A percentile compares a stretch with the other conserved stretches of the same genome.
These are phyloP conservation scores for Aspergillus carlsbadensis DNA, from an alignment of 495 filamentous ascomycete genomes.

Conservation along the genomic window DNA sequence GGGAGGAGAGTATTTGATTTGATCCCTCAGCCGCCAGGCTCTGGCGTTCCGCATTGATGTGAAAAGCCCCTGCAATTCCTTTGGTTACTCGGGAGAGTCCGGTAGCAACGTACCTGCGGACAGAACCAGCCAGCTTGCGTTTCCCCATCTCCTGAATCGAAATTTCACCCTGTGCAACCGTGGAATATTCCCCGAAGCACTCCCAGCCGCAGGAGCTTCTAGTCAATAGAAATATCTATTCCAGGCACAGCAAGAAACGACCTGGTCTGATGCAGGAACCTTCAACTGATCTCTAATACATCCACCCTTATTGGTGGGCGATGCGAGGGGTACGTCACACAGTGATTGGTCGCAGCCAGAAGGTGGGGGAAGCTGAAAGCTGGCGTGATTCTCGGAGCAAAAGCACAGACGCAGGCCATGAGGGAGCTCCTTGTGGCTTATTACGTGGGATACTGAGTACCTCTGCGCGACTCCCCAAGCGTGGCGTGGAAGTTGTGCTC, in stretches of 20 bases:
- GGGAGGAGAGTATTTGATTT: background rate
- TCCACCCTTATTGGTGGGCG: constrained; percentile 19
- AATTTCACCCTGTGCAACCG: background rate
- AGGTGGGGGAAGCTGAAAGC: constrained; percentile 13
- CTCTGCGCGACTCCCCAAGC: background rate
- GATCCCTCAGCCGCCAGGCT: background rate
- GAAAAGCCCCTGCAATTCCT: constrained; percentile 18
- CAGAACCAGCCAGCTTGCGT: constrained; percentile 15
- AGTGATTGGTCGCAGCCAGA: constrained; percentile 14
- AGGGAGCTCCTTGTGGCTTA: constrained; percentile 2
- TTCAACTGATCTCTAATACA: constrained; percentile 16
- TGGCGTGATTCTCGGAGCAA: constrained; percentile 5
- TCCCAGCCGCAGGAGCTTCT: background rate
- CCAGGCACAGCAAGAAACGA: constrained; percentile 6
- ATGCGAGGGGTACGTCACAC: constrained; percentile 9
- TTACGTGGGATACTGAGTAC: constrained; percentile 4
- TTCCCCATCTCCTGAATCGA: constrained; percentile 9
- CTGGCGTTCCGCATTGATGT: constrained; percentile 14
- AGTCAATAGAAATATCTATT: constrained; percentile 4
- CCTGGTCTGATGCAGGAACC: constrained; percentile 18
- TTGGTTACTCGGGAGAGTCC: constrained; percentile 18
- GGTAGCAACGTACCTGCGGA: constrained; percentile 19
- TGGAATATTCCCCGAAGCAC: background rate
- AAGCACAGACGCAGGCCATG: constrained; percentile 1
- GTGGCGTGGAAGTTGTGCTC: background rate